Base-by-base conservation (phyloP, 345 rosid species). In the Cardamine occulta region DNA sequence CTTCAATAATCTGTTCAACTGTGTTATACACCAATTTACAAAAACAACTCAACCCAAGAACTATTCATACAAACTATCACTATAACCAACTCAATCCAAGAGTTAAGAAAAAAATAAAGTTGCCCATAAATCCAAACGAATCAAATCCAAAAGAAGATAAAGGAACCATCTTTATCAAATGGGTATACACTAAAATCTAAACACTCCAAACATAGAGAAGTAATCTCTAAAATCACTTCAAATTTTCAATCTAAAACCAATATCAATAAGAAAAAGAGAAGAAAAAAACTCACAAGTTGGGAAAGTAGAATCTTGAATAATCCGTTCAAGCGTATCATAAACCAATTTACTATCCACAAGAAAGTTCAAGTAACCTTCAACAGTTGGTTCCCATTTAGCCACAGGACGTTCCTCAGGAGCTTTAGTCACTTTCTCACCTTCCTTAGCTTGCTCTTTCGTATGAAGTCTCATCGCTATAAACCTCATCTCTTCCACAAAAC, bases 401-500 rank as follows among this genome's bases (percentile, higher is more conserved):
- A 90, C 84, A 7, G 88, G 55, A 66, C 65, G 75, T 81, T 94
- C 97, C 77, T 94, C 92, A 0, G 90, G 93, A 74, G 82, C 23
- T 80, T 89, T 82, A 8, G 82, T 89, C 54, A 86, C 90, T 82
- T 87, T 95, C 84, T 92, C 89, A 14, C 97, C 99, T 78, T 92
- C 97, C 66, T 84, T 88, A 2, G 97, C 90, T 75, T 95, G 99
- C 48, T 92, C 97, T 51, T 72, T 90, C 0, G 97, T 90, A 58
- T 95, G 97, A 72, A 90, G 76, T 69, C 80, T 92, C 99, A 95
- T 95, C 7, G 99, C 99, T 74, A 90, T 93, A 71, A 90, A 95
- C 80, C 97, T 92, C 99, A 95, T 92, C 91, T 95, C 99, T 84
- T 95, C 99, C 73, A 95, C 97, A 74, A 95, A 91, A 37, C 97